phyloP scores from a whole-genome alignment of 768 basidiomycete species.

The Amanita exitialis region DNA sequence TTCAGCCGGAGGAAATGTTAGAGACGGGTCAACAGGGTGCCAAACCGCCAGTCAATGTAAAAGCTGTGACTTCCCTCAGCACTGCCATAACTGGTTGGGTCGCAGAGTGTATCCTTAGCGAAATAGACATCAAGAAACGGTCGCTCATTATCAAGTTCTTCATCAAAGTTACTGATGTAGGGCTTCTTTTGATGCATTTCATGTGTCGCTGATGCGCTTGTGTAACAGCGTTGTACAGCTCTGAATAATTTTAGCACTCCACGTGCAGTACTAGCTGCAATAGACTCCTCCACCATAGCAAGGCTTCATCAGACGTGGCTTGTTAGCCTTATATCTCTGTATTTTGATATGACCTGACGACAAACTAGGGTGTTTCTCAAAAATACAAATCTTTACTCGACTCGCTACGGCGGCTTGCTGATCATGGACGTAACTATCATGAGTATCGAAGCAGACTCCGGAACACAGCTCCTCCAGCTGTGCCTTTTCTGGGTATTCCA shows the following conservation, averaged over 20 bases:
- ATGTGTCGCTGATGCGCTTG: constrained; percentile 3
- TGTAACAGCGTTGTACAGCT: constrained; percentile 69
- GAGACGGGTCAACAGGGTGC: constrained; percentile 70
- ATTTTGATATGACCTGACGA: neutral
- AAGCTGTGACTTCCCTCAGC: constrained; percentile 78
- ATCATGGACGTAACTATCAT: constrained; percentile 83
- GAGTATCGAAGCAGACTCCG: constrained; percentile 86
- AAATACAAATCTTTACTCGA: constrained; percentile 81
- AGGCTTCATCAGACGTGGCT: constrained; percentile 90
- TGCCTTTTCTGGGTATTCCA: constrained; percentile 83
- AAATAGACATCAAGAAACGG: constrained; percentile 81
- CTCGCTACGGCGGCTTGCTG: constrained; percentile 72
- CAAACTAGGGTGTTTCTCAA: constrained; percentile 61
- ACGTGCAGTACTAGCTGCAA: constrained; percentile 84
- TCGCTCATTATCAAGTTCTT: constrained; percentile 78
- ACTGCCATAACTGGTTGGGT: constrained; percentile 95
- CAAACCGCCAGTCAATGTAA: constrained; percentile 59
- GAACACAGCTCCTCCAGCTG: constrained; percentile 82
- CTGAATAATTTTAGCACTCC: constrained; percentile 90
- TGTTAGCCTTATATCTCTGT: constrained; percentile 35
- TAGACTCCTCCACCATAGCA: constrained; percentile 93
- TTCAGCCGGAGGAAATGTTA: constrained; percentile 82
- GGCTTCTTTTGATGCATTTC: constrained; percentile 19
- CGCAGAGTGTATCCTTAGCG: constrained; percentile 86
- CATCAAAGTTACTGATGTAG: constrained; percentile 85